phyloP scores from a whole-genome alignment of 2,329 filamentous ascomycete species.

The Biscogniauxia sp. region DNA sequence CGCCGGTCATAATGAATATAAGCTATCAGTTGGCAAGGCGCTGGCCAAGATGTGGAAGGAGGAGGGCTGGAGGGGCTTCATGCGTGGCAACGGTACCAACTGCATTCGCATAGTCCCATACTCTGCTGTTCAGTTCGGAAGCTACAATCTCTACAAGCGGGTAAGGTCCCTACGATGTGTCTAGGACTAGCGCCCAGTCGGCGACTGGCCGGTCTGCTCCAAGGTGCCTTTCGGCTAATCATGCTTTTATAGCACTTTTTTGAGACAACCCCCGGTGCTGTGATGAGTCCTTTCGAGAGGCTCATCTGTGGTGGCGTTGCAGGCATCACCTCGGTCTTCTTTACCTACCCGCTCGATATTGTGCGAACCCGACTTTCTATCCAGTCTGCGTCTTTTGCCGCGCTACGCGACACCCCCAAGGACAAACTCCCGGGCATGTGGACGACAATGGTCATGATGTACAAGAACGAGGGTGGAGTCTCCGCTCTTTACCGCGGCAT shows the following conservation, averaged over 20 bases:
- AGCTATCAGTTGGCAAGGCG: constrained; percentile 84
- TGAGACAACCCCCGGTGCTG: constrained; percentile 70
- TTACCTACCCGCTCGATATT: constrained; percentile 96
- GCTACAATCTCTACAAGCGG: constrained; percentile 95
- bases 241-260: constrained; percentile 61
- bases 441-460: constrained; percentile 77
- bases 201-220: not conserved
- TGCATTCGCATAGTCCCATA: constrained; percentile 98
- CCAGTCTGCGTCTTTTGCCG: constrained; percentile 93
- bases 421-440: constrained; percentile 87
- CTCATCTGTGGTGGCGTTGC: constrained; percentile 88
- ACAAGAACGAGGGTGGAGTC: constrained; percentile 84
- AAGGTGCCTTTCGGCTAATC: constrained; percentile 6
- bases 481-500: constrained; percentile 90
- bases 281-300: constrained; percentile 70
- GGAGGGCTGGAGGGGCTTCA: constrained; percentile 95
- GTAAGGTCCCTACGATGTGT: constrained; percentile 48
- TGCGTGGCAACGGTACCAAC: constrained; percentile 97
- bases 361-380: constrained; percentile 94
- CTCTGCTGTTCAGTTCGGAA: constrained; percentile 96
- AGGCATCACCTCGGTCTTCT: constrained; percentile 91
- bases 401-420: constrained; percentile 60
- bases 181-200: not conserved
- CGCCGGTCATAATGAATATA: constrained; percentile 86
- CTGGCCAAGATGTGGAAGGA: constrained; percentile 94